These are phyloP conservation scores for Fusarium clavum DNA, from an alignment of 2,329 filamentous ascomycete species.

Conservation along the genomic window DNA sequence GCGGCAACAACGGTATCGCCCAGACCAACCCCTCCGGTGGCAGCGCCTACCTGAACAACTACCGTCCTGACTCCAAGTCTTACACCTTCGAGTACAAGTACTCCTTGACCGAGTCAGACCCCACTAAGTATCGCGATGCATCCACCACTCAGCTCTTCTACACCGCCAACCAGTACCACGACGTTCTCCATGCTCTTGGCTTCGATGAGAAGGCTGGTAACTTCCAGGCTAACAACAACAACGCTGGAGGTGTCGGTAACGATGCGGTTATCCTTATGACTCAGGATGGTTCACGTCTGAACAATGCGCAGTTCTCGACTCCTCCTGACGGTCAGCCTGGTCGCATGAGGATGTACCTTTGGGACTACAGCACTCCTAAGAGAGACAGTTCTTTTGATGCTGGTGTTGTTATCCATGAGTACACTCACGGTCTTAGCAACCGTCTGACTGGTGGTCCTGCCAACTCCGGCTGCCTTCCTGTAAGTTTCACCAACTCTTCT, in stretches of 20 bases:
- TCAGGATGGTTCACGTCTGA: conserved; percentile 64
- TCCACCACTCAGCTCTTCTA: conserved; percentile 71
- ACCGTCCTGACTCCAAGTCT: conserved; percentile 58
- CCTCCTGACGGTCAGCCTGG: conserved; percentile 62
- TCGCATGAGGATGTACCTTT: conserved; percentile 71
- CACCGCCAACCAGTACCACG: conserved; percentile 69
- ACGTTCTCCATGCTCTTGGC: conserved; percentile 67
- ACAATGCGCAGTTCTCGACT: conserved; percentile 70
- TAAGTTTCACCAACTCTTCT: neutral
- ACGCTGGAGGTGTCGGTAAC: conserved; percentile 60
- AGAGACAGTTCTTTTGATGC: conserved; percentile 69
- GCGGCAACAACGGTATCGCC: conserved; percentile 69
- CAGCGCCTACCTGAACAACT: conserved; percentile 50
- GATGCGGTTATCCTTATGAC: conserved; percentile 68
- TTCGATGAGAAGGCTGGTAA: conserved; percentile 70
- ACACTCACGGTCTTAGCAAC: conserved; percentile 62
- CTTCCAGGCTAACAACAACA: conserved; percentile 69
- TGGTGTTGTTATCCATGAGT: conserved; percentile 70
- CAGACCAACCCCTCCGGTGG: conserved; percentile 60
- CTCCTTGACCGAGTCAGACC: conserved; percentile 49
- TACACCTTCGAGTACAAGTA: conserved; percentile 63
- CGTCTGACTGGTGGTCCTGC: conserved; percentile 69
- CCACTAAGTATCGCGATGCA: conserved; percentile 61
- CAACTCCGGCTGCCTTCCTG: conserved; percentile 61
- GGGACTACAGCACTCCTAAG: conserved; percentile 59